These are phyloP conservation scores for Diplodia scrobiculata DNA, from an alignment of 2,329 filamentous ascomycete species.

Conservation along the genomic window DNA sequence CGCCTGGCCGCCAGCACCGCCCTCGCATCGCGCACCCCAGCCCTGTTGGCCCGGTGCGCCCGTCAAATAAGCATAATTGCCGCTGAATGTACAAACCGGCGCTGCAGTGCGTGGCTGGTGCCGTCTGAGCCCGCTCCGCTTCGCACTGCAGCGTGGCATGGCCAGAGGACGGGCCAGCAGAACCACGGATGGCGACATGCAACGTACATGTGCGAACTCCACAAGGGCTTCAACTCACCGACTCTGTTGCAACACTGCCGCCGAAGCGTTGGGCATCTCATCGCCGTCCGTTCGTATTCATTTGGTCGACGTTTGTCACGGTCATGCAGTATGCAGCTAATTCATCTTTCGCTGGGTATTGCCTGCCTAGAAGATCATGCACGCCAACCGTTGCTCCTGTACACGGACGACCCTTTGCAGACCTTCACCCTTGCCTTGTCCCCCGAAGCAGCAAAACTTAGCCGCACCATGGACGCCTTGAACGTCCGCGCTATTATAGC, in stretches of 20 bases:
- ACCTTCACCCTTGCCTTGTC: conserved; percentile 14
- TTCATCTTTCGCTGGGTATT: not conserved
- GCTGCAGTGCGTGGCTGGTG: not conserved
- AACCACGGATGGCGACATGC: not conserved
- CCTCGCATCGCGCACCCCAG: conserved; percentile 7
- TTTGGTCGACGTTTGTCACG: not conserved
- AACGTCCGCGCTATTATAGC: not conserved
- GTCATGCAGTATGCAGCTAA: not conserved
- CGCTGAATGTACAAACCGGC: not conserved
- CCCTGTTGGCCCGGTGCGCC: not conserved
- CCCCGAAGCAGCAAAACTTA: not conserved
- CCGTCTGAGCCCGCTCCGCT: not conserved
- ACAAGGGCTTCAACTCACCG: not conserved
- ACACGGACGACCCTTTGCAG: conserved; percentile 1
- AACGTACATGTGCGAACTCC: not conserved
- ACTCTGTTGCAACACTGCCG: not conserved
- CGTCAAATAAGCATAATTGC: conserved; percentile 20
- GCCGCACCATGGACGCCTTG: not conserved
- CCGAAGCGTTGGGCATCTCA: not conserved
- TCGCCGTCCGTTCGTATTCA: not conserved
- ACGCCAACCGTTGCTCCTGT: not conserved
- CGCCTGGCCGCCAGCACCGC: not conserved
- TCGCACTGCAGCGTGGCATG: too few species aligned
- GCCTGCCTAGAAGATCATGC: not conserved
- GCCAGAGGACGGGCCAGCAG: too few species aligned